Evolutionary conservation across 1,139 yeast genomes (phyloP), one percentile per base, ranked within the genome.

Genomic region (Geotrichum fermentans): DNA sequence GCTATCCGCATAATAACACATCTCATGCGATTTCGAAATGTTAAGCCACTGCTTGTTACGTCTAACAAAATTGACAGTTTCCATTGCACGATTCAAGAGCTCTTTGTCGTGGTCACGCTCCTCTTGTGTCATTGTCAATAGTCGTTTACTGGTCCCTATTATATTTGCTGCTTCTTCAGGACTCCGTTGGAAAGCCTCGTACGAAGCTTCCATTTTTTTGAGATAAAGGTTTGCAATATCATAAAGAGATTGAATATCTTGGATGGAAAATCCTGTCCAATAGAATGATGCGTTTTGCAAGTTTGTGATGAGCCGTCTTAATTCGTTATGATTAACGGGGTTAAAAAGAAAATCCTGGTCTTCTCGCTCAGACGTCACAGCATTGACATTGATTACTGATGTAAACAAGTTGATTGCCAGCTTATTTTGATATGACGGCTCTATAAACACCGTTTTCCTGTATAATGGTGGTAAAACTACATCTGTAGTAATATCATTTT

Each of bases 331-430:
- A 56, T 81, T 82, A 0, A 74, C 63, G 0, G 80, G 76, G 65
- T 82, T 82, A 58, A 82, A 82, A 85, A 83, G 80, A 61, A 80
- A 83, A 62, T 83, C 89, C 33, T 74, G 70, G 55, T 78, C 90
- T 13, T 72, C 74, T 43, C 88, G 64, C 59, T 82, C 87, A 0
- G 88, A 81, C 2, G 87, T 78, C 2, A 82, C 84, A 0, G 89
- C 86, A 68, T 83, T 83, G 1, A 80, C 79, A 0, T 87, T 86
- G 45, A 83, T 67, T 1, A 82, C 85, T 0, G 87, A 78, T 4
- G 78, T 74, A 60, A 82, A 83, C 13, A 82, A 63, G 58, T 83
- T 82, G 13, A 81, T 70, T 0, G 87, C 76, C 20, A 82, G 56
- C 52, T 71, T 77, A 58, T 82, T 82, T 56, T 79, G 83, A 54